phyloP scores from a whole-genome alignment of 805 yeast species.

The Saturnispora saitoi region DNA sequence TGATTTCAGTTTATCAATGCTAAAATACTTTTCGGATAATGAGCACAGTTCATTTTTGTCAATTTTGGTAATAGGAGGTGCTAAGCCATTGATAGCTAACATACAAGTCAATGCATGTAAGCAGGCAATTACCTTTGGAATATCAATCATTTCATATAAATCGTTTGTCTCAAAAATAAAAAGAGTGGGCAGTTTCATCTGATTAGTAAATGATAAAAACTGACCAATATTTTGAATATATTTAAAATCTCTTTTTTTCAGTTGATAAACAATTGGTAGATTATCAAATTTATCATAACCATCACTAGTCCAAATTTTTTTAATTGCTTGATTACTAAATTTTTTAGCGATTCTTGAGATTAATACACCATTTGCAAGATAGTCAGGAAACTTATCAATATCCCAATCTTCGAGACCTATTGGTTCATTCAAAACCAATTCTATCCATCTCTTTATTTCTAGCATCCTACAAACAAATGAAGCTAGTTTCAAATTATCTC shows the following conservation, averaged over 20 bases:
- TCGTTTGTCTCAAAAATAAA: slow-evolving; percentile 90
- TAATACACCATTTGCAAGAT: slow-evolving; percentile 75
- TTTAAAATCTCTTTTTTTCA: slow-evolving; percentile 54
- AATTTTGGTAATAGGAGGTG: slow-evolving; percentile 54
- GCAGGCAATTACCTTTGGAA: slow-evolving; percentile 91
- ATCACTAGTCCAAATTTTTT: slow-evolving; percentile 44
- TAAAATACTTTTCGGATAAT: slow-evolving; percentile 20
- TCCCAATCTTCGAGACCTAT: slow-evolving; percentile 28
- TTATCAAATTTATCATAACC: slow-evolving; percentile 12
- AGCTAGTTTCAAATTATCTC: slow-evolving; percentile 26
- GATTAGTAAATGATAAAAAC: slow-evolving; percentile 63
- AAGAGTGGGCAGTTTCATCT: slow-evolving; percentile 72
- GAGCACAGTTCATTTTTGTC: slow-evolving; percentile 34
- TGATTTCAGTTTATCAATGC: slow-evolving; percentile 59
- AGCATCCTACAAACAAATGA: slow-evolving; percentile 46
- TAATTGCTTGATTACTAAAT: slow-evolving; percentile 58
- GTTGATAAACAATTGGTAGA: slow-evolving; percentile 22
- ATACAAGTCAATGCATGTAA: slow-evolving; percentile 80
- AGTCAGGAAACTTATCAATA: slow-evolving; percentile 46
- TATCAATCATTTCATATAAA: slow-evolving; percentile 80
- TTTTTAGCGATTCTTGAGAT: slow-evolving; percentile 70
- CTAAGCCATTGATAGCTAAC: slow-evolving; percentile 47
- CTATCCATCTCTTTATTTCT: slow-evolving; percentile 46
- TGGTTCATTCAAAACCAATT: slow-evolving; percentile 22
- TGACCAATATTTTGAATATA: slow-evolving; percentile 89